Evolutionary conservation across 2,329 filamentous ascomycete species (phyloP).

Genomic region (Phialocephala sp.): DNA sequence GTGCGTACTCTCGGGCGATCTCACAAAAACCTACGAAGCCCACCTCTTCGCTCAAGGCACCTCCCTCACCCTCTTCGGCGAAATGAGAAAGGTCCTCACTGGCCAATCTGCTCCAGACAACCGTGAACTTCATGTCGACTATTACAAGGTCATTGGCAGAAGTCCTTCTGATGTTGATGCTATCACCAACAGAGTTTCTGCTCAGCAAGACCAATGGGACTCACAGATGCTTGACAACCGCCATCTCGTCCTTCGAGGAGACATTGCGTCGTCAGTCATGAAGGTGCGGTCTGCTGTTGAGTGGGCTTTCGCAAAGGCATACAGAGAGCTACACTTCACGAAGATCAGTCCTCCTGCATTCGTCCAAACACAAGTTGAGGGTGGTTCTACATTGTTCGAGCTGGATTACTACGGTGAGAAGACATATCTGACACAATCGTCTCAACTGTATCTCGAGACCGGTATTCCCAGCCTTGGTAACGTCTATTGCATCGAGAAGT

Average conservation of each 20-base stretch:
- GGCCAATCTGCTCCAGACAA: constrained; percentile 71
- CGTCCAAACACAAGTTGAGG: constrained; percentile 86
- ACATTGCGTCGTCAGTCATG: constrained; percentile 70
- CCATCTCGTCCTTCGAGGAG: constrained; percentile 73
- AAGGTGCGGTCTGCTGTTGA: constrained; percentile 73
- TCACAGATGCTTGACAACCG: constrained; percentile 63
- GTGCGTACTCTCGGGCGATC: constrained; percentile 77
- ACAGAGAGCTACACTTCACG: constrained; percentile 66
- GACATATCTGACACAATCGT: constrained; percentile 95
- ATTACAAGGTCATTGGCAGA: constrained; percentile 70
- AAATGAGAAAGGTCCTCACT: constrained; percentile 69
- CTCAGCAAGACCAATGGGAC: constrained; percentile 65
- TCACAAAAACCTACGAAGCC: constrained; percentile 78
- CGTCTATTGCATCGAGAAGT: constrained; percentile 98
- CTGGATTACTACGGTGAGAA: constrained; percentile 73
- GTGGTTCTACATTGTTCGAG: constrained; percentile 66
- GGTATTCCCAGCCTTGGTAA: constrained; percentile 88
- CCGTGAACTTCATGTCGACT: constrained; percentile 76
- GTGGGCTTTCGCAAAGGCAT: constrained; percentile 70
- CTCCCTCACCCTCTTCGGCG: constrained; percentile 70
- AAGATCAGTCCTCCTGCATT: constrained; percentile 78
- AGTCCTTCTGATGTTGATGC: constrained; percentile 76
- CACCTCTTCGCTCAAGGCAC: constrained; percentile 74
- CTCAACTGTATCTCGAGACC: constrained; percentile 96
- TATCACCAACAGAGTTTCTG: constrained; percentile 74